Percentiles rank a stretch among this genome's conserved stretches.
Evolutionary conservation across 768 basidiomycete species (phyloP).

Genomic region (Mycena rosella): DNA sequence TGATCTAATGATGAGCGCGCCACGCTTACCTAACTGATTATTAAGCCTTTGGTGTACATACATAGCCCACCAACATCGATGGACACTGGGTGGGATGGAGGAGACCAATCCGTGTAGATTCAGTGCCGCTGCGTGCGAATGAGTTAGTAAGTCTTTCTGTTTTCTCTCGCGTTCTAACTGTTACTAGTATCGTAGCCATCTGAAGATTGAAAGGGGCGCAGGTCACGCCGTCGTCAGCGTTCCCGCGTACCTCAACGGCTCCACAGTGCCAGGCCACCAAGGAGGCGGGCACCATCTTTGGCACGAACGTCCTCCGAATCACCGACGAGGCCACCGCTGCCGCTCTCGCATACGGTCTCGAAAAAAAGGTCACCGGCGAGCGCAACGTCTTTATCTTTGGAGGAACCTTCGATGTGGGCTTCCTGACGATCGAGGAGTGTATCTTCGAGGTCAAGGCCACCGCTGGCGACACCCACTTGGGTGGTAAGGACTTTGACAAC

Average conservation of each 20-base stretch:
- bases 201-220: too few relatives aligned
- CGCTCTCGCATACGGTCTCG: slow-evolving; percentile 98
- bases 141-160: too few relatives aligned
- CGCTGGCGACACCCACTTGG: slow-evolving; percentile 97
- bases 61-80: too few relatives aligned
- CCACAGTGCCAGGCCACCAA: slow-evolving; percentile 98
- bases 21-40: too few relatives aligned
- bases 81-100: too few relatives aligned
- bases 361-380: slow-evolving; percentile 92
- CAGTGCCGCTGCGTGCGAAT: too few relatives aligned
- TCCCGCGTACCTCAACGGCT: slow-evolving; percentile 99
- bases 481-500: slow-evolving; percentile 99
- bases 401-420: slow-evolving; percentile 98
- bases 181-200: too few relatives aligned
- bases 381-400: slow-evolving; percentile 98
- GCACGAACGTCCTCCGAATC: slow-evolving; percentile 96
- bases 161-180: too few relatives aligned
- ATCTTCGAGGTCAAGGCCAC: slow-evolving; percentile 99
- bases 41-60: too few relatives aligned
- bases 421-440: slow-evolving; percentile 96
- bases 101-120: too few relatives aligned
- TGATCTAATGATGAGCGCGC: too few relatives aligned
- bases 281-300: slow-evolving; percentile 95
- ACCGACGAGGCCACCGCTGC: slow-evolving; percentile 99
- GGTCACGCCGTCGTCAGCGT: slow-evolving; percentile 98